A percentile compares a stretch with the other conserved stretches of the same genome.
These are phyloP conservation scores for Rhododendron kiyosumense DNA, from an alignment of 148 eudicot species.

Conservation along the genomic window DNA sequence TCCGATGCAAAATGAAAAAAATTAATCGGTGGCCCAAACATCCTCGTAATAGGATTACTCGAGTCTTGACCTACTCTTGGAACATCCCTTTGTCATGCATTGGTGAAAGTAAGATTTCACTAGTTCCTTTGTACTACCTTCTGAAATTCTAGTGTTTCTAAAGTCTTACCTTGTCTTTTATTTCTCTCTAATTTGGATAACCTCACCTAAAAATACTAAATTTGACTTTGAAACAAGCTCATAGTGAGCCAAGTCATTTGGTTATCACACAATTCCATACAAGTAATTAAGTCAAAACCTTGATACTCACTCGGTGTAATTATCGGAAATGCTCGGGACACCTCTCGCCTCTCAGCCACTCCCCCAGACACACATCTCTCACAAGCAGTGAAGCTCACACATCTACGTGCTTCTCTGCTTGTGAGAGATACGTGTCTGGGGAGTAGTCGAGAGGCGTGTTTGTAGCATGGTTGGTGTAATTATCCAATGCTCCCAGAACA, in stretches of 20 bases:
- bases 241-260: not conserved
- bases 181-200: not conserved
- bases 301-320: not conserved
- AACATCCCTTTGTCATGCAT: not conserved
- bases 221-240: not conserved
- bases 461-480: too few relatives aligned
- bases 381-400: too few relatives aligned
- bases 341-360: too few relatives aligned
- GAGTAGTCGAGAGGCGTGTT: too few relatives aligned
- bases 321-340: too few relatives aligned
- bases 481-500: too few relatives aligned
- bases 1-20: not conserved
- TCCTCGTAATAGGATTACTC: not conserved
- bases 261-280: not conserved
- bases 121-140: not conserved
- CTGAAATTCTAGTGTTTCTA: not conserved
- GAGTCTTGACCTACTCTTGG: not conserved
- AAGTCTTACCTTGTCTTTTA: not conserved
- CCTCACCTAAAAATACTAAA: not conserved
- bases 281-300: slow-evolving; percentile 22
- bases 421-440: too few relatives aligned
- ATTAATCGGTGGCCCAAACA: not conserved
- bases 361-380: too few relatives aligned
- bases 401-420: too few relatives aligned
- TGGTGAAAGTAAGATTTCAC: not conserved